Base-by-base conservation (phyloP, 371 early-diverging fungal genomes). In the Nematocida sp. region DNA sequence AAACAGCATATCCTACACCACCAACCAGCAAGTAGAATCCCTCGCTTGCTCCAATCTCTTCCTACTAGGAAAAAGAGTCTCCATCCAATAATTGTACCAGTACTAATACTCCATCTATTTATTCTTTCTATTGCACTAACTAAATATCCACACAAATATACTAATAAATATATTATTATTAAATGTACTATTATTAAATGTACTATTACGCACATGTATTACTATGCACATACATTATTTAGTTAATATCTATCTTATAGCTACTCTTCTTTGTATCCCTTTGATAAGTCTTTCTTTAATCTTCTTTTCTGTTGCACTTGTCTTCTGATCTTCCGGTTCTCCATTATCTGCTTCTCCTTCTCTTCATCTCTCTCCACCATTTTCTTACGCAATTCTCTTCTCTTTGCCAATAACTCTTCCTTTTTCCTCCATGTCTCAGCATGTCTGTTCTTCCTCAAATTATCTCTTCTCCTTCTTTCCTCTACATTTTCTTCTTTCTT, bases 381-480 rank as follows among this genome's bases (percentile, higher is more conserved):
- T 47, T 18, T 32, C 23, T 23, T 33, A 47, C 75, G 16, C 13
- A 60, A 18, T 48, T 25, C 63, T 51, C 38, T 71, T 30, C 75
- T 49, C 32, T 71, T 59, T 23, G 38, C 53, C 7, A 77, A 36
- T 13, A 71, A 33, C 32, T 71, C 75, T 30, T 28, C 39, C 30
- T 42, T 71, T 51, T 61, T 59, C n/a, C 23, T 40, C 39, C 75
- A 38, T 16, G 75, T 60, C 1, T 71, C 75, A n/a, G 38, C 23
- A 32, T 61, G 64, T 32, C 63, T 48, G 9, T 20, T 53, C 45
- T 71, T 71, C 39, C 33, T 61, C 0, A 71, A 18, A 11, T 48
- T 26, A 13, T 71, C 63, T 51, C 28, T 61, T 53, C 63, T 59
- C 33, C 48, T 71, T 63, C 75, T 60, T 40, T 71, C 75, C 30